Evolutionary conservation across 495 filamentous ascomycete species (phyloP).

Genomic region (Zalerion maritima): DNA sequence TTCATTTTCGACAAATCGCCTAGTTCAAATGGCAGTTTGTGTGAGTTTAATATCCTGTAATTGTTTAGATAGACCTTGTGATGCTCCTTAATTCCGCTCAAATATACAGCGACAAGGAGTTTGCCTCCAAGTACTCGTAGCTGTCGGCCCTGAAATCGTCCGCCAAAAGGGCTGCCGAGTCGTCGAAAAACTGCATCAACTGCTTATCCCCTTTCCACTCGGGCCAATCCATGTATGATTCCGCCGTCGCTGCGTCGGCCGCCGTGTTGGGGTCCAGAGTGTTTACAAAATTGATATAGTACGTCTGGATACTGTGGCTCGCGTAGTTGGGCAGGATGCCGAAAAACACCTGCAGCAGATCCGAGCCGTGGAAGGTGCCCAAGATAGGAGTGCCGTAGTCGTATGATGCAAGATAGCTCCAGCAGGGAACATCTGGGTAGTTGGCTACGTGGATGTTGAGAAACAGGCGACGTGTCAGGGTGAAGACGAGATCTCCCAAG

Average conservation of each 20-base stretch:
- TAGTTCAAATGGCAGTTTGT: too few relatives aligned
- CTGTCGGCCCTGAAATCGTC: constrained; percentile 44
- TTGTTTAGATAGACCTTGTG: too few relatives aligned
- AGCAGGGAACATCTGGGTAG: constrained; percentile 42
- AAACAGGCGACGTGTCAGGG: constrained; percentile 44
- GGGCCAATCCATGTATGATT: constrained; percentile 40
- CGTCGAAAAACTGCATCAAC: constrained; percentile 42
- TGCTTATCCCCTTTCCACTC: constrained; percentile 37
- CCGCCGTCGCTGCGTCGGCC: constrained; percentile 37
- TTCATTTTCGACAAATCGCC: too few relatives aligned
- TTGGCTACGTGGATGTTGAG: constrained; percentile 25
- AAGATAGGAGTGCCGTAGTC: constrained; percentile 52
- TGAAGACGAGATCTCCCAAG: constrained; percentile 55
- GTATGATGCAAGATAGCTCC: constrained; percentile 61
- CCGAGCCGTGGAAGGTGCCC: constrained; percentile 58
- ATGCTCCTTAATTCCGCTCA: constrained; percentile 18
- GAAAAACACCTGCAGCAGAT: constrained; percentile 52
- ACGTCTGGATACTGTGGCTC: constrained; percentile 40
- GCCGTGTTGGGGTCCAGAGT: constrained; percentile 48
- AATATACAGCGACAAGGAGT: constrained; percentile 34
- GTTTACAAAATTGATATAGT: constrained; percentile 53
- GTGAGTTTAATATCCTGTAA: too few relatives aligned
- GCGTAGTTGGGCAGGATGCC: constrained; percentile 47
- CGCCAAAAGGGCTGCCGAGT: constrained; percentile 26
- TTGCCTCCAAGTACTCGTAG: constrained; percentile 32